Percentiles rank a stretch among this genome's conserved stretches.
phyloP scores from a whole-genome alignment of 768 basidiomycete species.

The Rhizopogon vesiculosus region DNA sequence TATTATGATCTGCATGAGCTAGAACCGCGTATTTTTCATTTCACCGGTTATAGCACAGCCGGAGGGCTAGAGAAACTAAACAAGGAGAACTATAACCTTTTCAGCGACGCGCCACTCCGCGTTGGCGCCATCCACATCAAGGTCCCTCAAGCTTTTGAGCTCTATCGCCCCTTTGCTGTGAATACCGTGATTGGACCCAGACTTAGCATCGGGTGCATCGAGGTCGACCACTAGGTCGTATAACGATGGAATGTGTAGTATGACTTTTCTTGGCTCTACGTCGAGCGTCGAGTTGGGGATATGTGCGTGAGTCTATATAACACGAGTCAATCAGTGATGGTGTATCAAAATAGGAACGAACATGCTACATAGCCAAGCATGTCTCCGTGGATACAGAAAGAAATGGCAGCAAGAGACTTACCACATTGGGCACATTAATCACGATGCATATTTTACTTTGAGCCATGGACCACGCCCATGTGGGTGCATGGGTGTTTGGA shows the following conservation, averaged over 20 bases:
- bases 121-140: conserved; percentile 57
- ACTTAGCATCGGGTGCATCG: conserved; percentile 17
- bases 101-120: conserved; percentile 69
- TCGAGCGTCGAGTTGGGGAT: conserved; percentile 53
- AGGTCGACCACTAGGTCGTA: conserved; percentile 57
- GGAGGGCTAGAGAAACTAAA: conserved; percentile 17
- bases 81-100: conserved; percentile 41
- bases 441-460: conserved; percentile 41
- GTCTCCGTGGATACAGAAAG: not conserved
- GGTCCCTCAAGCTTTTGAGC: conserved; percentile 53
- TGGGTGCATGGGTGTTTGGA: conserved; percentile 20
- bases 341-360: conserved; percentile 2
- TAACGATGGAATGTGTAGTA: conserved; percentile 43
- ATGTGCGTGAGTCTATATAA: conserved; percentile 39
- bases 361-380: not conserved
- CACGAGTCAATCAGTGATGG: not conserved
- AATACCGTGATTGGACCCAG: conserved; percentile 3
- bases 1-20: not conserved
- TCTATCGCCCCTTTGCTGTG: conserved; percentile 29
- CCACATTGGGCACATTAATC: conserved; percentile 52
- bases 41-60: not conserved
- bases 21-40: not conserved
- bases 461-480: conserved; percentile 53
- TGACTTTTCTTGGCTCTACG: conserved; percentile 56
- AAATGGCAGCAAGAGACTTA: conserved; percentile 29